Evolutionary conservation across 2,329 filamentous ascomycete species (phyloP), one percentile per base, ranked within the genome.

Genomic region (Trichophyton simii): DNA sequence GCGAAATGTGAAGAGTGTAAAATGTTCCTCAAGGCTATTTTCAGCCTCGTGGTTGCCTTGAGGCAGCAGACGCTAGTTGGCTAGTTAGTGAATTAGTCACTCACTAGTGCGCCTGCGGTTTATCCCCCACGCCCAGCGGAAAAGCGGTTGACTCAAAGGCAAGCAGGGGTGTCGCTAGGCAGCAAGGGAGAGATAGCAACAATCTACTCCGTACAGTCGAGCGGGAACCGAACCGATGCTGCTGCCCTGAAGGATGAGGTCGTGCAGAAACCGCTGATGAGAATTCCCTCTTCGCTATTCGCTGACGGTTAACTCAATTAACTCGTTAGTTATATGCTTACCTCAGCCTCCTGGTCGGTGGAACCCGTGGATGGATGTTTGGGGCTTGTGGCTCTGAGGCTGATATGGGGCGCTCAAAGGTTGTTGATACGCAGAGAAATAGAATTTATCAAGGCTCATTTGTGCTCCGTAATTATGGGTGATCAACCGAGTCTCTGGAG

Each of bases 11-110:
- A 48, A 22, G 9, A 25, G 44, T 11, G 22, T 18, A 48, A 25
- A 52, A 52, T 52, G 46, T 15, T 52, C 20, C 46, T 52, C 20
- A 25, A 52, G 52, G 31, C 52, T 55, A 38, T 55, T 55, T 36
- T 55, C 52, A 55, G 52, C 52, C 52, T 55, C 52, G 52, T 15
- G 52, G 52, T 55, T 55, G 52, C 52, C 52, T 55, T 55, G 52
- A 28, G 52, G 28, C 52, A 36, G 52, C 9, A 55, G 11, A 36
- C 48, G 25, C 25, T 31, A 55, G 9, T 6, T 31, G 7, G 28
- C 36, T 22, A 2, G 22, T 6, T 31, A 31, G 28, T 55, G 34
- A 13, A 44, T 18, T 44, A 44, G 41, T n/a, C 41, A 44, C 4
- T 7, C 13, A 7, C 31, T 18, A 36, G 52, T 36, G 52, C 11